phyloP scores from a whole-genome alignment of 345 rosid genomes.

The Sisymbrium irio region DNA sequence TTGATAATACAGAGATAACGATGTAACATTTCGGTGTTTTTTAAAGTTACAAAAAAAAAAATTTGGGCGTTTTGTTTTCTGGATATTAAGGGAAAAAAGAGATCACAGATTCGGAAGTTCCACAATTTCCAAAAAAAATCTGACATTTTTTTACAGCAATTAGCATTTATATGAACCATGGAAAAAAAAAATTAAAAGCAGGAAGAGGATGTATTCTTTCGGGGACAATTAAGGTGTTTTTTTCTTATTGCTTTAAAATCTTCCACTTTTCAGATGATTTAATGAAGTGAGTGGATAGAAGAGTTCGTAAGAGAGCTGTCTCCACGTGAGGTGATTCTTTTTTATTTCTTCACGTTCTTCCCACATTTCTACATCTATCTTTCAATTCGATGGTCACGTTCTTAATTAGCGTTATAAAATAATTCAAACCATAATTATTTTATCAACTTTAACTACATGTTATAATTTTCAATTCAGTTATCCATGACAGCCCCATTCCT shows the following conservation, averaged over 20 bases:
- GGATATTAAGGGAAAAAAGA: too few relatives aligned
- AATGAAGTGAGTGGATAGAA: slow-evolving; percentile 22
- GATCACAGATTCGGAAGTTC: too few relatives aligned
- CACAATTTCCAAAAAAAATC: too few relatives aligned
- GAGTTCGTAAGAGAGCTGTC: slow-evolving; percentile 27
- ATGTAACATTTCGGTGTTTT: too few relatives aligned
- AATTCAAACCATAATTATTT: neutral
- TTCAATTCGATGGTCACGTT: slow-evolving; percentile 14
- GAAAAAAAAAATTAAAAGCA: neutral
- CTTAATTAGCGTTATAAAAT: neutral
- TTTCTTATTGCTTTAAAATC: neutral
- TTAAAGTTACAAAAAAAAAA: too few relatives aligned
- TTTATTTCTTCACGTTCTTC: slow-evolving; percentile 23
- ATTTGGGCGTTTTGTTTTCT: too few relatives aligned
- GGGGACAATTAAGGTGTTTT: neutral
- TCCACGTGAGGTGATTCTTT: slow-evolving; percentile 31
- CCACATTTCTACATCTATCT: slow-evolving; percentile 18
- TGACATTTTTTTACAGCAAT: too few relatives aligned
- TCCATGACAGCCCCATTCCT: slow-evolving; percentile 8
- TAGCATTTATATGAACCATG: neutral
- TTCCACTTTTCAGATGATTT: slow-evolving; percentile 19
- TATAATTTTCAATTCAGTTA: neutral
- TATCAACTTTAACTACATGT: neutral
- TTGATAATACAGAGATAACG: too few relatives aligned
- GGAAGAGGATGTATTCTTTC: neutral